Base-by-base conservation (phyloP, 139 green algal genomes). In the Gonium pectorale region DNA sequence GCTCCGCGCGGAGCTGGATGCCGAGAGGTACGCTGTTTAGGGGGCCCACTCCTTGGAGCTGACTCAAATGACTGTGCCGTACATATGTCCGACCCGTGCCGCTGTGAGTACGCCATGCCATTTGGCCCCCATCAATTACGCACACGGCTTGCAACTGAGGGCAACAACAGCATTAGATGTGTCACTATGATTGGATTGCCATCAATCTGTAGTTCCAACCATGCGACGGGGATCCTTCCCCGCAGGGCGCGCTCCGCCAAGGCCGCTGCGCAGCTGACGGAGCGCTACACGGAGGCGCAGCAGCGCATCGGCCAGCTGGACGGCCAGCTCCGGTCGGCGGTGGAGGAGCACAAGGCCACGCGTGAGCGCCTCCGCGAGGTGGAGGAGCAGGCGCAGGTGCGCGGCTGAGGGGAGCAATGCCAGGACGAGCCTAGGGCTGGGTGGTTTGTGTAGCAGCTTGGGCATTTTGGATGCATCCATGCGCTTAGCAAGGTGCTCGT, bases 251-350 rank as follows among this genome's bases (percentile, higher is more conserved):
- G 79, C 64, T 77, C 64, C 67, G 31, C 79, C 33, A 71, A 71
- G 56, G 29, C 64, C 9, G 64, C 46, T 2, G 64, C 35, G 8
- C 64, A 67, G 49, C 79, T 85, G 2, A 54, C 49, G 26, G 64
- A 73, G n/a, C 77, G 77, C 77, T 83, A 73, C 44, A 43, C 73
- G 33, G 77, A 83, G 41, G 59, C 77, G 15, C 77, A 83, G 43
- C 60, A 73, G 62, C 41, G 77, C 52, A 64, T 71, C 41, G 31
- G 3, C 29, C 49, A 75, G 43, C 78, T 84, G n/a, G 78, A 84
- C 29, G 5, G 40, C 21, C 62, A 84, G 78, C 44, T 84, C 33
- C 38, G 33, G 5, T 22, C 27, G 1, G 79, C 79, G n/a, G 35
- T 75, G 44, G 40, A 35, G 3, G 46, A 77, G 33, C 29, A 56